These are phyloP conservation scores for Sphagnum fallax DNA, from an alignment of 228 moss, liverwort and hornwort genomes.

Conservation along the genomic window DNA sequence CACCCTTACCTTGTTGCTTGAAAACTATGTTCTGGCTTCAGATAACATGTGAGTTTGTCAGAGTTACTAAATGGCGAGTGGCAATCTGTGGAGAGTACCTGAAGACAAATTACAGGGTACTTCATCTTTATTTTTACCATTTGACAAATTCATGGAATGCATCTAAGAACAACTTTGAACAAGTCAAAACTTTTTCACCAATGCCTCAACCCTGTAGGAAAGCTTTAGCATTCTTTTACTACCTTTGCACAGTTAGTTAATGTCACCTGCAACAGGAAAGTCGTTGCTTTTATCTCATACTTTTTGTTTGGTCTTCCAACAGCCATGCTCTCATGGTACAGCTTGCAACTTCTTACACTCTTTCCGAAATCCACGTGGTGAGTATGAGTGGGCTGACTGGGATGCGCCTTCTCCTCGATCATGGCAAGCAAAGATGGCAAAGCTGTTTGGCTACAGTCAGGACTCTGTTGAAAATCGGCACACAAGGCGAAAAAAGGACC, in stretches of 20 bases:
- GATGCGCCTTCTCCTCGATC: slow-evolving; percentile 63
- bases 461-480: slow-evolving; percentile 32
- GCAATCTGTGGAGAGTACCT: slow-evolving; percentile 96
- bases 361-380: slow-evolving; percentile 71
- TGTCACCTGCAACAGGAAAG: no score
- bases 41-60: slow-evolving; percentile 97
- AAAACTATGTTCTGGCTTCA: slow-evolving; percentile 15
- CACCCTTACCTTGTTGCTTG: no score
- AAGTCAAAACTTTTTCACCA: no score
- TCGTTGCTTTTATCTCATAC: no score
- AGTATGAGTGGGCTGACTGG: slow-evolving; percentile 95
- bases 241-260: no score
- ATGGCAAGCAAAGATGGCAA: slow-evolving; percentile 72
- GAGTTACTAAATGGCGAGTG: slow-evolving; percentile 83
- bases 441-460: slow-evolving; percentile 43
- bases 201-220: no score
- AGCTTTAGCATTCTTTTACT: no score
- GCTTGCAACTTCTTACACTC: slow-evolving; percentile 96
- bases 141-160: no score
- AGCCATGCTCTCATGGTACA: slow-evolving; percentile 89
- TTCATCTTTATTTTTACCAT: background rate
- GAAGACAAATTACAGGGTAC: slow-evolving; percentile 80
- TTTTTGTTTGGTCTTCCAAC: slow-evolving; percentile 1
- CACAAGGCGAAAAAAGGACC: slow-evolving; percentile 10
- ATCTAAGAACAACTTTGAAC: no score